Base-by-base conservation (phyloP, 495 filamentous ascomycete genomes). In the Cercophora scortea region DNA sequence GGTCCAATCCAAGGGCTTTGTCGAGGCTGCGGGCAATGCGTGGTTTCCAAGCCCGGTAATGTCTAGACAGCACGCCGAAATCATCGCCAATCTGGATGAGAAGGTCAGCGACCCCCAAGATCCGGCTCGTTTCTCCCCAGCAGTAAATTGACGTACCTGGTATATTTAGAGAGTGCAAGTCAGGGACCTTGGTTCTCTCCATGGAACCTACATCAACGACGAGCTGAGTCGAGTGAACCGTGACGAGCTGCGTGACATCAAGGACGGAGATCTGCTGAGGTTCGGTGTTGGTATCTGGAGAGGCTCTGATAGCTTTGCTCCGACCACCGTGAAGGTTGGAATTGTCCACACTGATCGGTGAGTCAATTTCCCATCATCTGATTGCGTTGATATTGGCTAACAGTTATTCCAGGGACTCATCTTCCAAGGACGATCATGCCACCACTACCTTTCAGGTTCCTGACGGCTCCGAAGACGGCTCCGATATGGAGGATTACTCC, bases 41-140 rank as follows among this genome's bases (percentile, higher is more conserved):
- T 88, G 81, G 75, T 89, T 90, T 54, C 80, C 90, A 34, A 89
- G 82, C 58, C 80, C 87, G 0, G 87, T 94, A 19, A 86, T 96
- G 77, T 93, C 88, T 32, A 77, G 90, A 32, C 65, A 79, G 9
- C 90, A 96, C 71, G 90, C 88, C 10, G 68, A 77, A 47, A 59
- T 95, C 8, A 52, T 60, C 10, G 68, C 76, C 10, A 61, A 73
- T 40, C 36, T 68, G 4, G 61, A 77, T 1, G 52, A 62, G 4
- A 67, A 73, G 62, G 81, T 83, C 56, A 42, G 69, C 53, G 13
- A n/a, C 13, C 13, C 6, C 4, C 32, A 34, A 0, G 43, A 8
- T 8, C 46, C 8, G 39, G 52, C 54, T 50, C 47, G 36, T 50
- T 40, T 32, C 1, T 19, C 5, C 16, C 15, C n/a, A 18, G 33